A percentile compares a stretch with the other conserved stretches of the same genome.
These are phyloP conservation scores for Mortierella alpina DNA, from an alignment of 192 early-diverging fungal genomes.

Conservation along the genomic window DNA sequence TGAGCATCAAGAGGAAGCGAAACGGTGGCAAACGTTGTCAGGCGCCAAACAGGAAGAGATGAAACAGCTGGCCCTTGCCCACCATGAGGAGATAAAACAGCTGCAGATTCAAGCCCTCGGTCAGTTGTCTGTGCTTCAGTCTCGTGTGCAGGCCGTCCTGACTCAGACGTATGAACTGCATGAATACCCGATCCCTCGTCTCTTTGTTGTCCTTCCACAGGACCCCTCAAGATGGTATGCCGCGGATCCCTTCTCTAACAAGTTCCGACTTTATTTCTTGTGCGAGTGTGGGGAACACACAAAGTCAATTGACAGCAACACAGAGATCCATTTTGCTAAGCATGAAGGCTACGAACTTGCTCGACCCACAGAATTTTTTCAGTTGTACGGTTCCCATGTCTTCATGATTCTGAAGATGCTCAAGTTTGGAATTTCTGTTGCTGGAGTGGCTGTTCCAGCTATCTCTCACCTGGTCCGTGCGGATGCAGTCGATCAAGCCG, in stretches of 20 bases:
- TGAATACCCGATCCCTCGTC: slow-evolving; percentile 19
- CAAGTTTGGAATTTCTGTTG: too few relatives aligned
- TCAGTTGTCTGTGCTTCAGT: too few relatives aligned
- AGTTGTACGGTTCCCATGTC: too few relatives aligned
- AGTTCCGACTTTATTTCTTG: neutral
- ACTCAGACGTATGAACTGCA: slow-evolving; percentile 19
- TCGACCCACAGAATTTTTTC: neutral
- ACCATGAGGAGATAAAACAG: neutral
- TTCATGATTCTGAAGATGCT: too few relatives aligned
- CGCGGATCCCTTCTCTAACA: neutral
- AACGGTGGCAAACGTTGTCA: neutral
- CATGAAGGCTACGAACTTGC: slow-evolving; percentile 5
- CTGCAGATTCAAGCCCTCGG: too few relatives aligned
- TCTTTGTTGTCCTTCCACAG: too few relatives aligned
- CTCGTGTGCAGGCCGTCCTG: neutral
- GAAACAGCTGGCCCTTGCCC: slow-evolving; percentile 7
- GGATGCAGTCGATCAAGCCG: too few relatives aligned
- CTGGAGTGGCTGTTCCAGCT: too few relatives aligned
- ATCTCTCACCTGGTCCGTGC: too few relatives aligned
- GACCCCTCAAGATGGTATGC: too few relatives aligned
- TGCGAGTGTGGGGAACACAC: neutral
- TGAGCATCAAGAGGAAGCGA: neutral
- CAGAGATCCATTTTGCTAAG: slow-evolving; percentile 10
- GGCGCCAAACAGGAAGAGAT: slow-evolving; percentile 8
- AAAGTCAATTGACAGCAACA: neutral